phyloP scores from a whole-genome alignment of 106 monocot species.

The Platanthera zijinensis region DNA sequence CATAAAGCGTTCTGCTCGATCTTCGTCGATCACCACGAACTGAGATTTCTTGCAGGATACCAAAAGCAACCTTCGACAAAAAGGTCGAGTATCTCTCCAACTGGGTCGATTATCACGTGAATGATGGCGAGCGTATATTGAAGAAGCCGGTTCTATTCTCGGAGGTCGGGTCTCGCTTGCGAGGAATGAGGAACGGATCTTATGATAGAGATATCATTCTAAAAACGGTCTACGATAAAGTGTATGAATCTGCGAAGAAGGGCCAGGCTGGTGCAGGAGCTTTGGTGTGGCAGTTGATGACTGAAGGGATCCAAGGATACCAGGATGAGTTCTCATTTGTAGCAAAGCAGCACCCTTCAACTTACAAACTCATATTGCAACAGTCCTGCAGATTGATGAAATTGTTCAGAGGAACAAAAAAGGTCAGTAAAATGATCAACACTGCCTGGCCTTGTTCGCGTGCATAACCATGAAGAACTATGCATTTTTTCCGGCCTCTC shows the following conservation, averaged over 20 bases:
- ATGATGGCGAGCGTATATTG: slow-evolving; percentile 61
- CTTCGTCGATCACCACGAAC: not conserved
- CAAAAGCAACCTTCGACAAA: slow-evolving; percentile 52
- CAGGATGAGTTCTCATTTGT: slow-evolving; percentile 63
- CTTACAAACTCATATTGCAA: slow-evolving; percentile 50
- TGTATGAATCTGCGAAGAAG: slow-evolving; percentile 68
- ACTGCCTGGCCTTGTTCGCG: slow-evolving; percentile 3
- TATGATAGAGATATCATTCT: slow-evolving; percentile 62
- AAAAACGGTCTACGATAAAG: slow-evolving; percentile 64
- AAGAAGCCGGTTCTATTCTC: slow-evolving; percentile 83
- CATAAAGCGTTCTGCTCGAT: no score
- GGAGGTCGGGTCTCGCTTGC: slow-evolving; percentile 51
- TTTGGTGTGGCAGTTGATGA: slow-evolving; percentile 80
- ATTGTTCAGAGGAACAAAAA: slow-evolving; percentile 24
- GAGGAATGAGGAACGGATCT: slow-evolving; percentile 28
- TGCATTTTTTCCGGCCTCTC: not conserved
- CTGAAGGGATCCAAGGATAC: slow-evolving; percentile 45
- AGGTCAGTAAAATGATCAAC: slow-evolving; percentile 5
- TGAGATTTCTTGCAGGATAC: slow-evolving; percentile 46
- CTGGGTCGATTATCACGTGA: slow-evolving; percentile 86
- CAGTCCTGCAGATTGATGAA: slow-evolving; percentile 60
- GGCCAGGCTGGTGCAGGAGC: slow-evolving; percentile 72
- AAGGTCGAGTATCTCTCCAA: slow-evolving; percentile 54
- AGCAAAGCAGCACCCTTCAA: slow-evolving; percentile 43
- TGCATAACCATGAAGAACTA: not conserved